phyloP scores from a whole-genome alignment of 768 basidiomycete species.

The Suillus placidus region DNA sequence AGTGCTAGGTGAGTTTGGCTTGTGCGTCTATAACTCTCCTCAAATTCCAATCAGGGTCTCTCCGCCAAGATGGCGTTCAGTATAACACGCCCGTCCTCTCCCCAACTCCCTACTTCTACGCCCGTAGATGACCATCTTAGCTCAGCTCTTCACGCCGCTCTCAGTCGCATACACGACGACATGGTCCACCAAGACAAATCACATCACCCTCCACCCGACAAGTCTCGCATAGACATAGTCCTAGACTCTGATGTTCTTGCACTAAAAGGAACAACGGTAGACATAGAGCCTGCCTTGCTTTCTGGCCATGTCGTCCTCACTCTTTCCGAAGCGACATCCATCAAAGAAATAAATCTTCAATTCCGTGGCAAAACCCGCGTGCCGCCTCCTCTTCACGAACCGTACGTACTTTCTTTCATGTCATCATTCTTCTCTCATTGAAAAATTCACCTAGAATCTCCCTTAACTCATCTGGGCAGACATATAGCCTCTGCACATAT shows the following conservation, averaged over 20 bases:
- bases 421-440: conserved; percentile 5
- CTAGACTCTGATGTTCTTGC: conserved; percentile 71
- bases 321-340: conserved; percentile 79
- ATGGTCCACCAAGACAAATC: conserved; percentile 27
- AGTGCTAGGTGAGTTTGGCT: not conserved
- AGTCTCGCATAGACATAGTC: conserved; percentile 70
- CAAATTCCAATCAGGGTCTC: conserved; percentile 12
- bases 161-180: conserved; percentile 31
- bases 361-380: conserved; percentile 83
- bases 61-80: conserved; percentile 36
- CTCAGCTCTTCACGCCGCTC: conserved; percentile 42
- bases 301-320: conserved; percentile 81
- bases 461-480: conserved; percentile 41
- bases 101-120: conserved; percentile 15
- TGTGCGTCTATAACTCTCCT: conserved; percentile 6
- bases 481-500: conserved; percentile 73
- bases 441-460: conserved; percentile 16
- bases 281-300: conserved; percentile 81
- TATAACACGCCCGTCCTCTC: conserved; percentile 38
- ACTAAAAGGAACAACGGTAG: conserved; percentile 78
- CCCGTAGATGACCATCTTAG: conserved; percentile 37
- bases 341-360: conserved; percentile 82
- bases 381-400: conserved; percentile 57
- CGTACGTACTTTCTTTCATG: conserved; percentile 47
- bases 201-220: conserved; percentile 48